Conservation (phyloP, 2,329 filamentous ascomycete species). For the Beauveria medogensis region DNA sequence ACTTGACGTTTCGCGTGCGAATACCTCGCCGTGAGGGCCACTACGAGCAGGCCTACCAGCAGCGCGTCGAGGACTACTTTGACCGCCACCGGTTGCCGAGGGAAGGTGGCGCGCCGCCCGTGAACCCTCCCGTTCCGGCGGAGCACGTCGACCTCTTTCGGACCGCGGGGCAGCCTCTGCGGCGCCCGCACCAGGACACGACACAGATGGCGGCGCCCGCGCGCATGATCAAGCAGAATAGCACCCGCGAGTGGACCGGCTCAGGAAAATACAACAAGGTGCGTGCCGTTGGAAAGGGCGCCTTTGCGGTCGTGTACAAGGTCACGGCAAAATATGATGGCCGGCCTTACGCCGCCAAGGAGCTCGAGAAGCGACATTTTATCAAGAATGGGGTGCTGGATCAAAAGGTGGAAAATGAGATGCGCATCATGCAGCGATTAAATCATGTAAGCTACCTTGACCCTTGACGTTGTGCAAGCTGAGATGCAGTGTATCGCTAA, state of each 20-base stretch:
- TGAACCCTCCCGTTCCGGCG: neutral
- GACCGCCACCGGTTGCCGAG: constrained; percentile 23
- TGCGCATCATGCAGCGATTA: constrained; percentile 87
- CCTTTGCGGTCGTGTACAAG: constrained; percentile 90
- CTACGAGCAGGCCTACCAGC: constrained; percentile 56
- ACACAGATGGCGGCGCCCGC: constrained; percentile 10
- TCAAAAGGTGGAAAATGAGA: constrained; percentile 90
- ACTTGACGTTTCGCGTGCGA: constrained; percentile 77
- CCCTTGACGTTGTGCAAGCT: neutral
- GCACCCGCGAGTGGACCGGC: constrained; percentile 68
- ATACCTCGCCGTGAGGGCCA: constrained; percentile 67
- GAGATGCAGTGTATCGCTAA: neutral
- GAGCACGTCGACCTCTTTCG: constrained; percentile 23
- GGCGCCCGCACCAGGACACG: constrained; percentile 9
- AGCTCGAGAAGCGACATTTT: constrained; percentile 86
- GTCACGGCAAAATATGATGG: constrained; percentile 81
- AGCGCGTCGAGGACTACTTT: constrained; percentile 64
- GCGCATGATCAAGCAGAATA: constrained; percentile 17
- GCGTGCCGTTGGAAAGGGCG: constrained; percentile 78
- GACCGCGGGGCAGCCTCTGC: neutral
- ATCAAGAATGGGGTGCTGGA: constrained; percentile 88
- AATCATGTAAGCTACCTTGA: constrained; percentile 58
- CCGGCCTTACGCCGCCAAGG: constrained; percentile 79
- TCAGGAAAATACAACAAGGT: constrained; percentile 78
- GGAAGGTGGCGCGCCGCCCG: constrained; percentile 1